Evolutionary conservation across 306 rosid species (phyloP).

Genomic region (Cotoneaster glaucophyllus): DNA sequence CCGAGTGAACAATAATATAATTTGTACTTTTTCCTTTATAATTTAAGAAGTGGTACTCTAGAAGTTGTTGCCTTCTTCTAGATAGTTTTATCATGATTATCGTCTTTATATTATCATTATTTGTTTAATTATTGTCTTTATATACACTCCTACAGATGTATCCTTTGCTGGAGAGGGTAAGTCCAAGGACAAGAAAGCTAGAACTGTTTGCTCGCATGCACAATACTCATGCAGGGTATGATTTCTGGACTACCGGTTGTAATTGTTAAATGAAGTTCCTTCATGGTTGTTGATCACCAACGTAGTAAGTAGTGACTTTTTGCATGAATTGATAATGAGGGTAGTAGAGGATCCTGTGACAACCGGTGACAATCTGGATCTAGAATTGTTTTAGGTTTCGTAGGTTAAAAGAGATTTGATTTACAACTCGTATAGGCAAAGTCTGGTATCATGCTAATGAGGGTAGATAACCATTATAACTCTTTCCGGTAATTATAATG

Average conservation of each 20-base stretch:
- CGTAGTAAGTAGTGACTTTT: neutral
- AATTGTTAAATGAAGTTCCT: neutral
- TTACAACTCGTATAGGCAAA: neutral
- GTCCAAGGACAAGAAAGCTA: conserved; percentile 97
- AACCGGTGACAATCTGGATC: neutral
- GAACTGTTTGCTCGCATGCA: conserved; percentile 99
- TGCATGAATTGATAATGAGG: neutral
- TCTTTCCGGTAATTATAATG: neutral
- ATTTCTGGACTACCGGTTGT: conserved; percentile 14
- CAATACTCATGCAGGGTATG: conserved; percentile 98
- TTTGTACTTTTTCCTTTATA: neutral
- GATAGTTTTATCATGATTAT: neutral
- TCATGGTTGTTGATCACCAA: neutral
- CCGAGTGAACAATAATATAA: neutral
- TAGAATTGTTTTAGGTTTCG: neutral
- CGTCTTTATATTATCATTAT: neutral
- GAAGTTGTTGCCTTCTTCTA: conserved; percentile 4
- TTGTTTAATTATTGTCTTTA: neutral
- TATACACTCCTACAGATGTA: conserved; percentile 63
- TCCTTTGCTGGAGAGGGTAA: conserved; percentile 91
- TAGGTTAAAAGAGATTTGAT: neutral
- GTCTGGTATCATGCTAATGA: neutral
- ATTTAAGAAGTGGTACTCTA: neutral
- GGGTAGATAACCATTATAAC: neutral
- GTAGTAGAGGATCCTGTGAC: neutral